Conservation (phyloP, 768 basidiomycete species). For the Phaeotremella skinneri region DNA sequence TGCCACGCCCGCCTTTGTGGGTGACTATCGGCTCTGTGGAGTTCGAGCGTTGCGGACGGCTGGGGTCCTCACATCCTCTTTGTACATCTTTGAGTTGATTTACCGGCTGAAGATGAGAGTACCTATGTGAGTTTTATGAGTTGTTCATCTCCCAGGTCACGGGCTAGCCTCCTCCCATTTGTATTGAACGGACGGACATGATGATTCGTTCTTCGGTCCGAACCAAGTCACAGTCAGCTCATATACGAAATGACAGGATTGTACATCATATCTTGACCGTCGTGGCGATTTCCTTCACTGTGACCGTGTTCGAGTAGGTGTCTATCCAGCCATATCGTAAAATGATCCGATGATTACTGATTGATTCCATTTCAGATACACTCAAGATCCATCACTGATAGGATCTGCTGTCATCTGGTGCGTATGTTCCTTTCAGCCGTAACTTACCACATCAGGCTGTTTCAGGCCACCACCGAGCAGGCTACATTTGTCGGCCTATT, state of each 20-base stretch:
- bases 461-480: conserved; percentile 43
- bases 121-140: conserved; percentile 28
- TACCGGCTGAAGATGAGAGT: conserved; percentile 35
- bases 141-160: no score
- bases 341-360: no score
- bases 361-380: conserved; percentile 20
- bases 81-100: conserved; percentile 37
- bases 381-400: conserved; percentile 6
- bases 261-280: conserved; percentile 37
- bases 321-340: no score
- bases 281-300: conserved; percentile 30
- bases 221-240: no score
- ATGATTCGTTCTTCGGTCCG: no score
- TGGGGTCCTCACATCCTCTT: conserved; percentile 19
- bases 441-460: conserved; percentile 18
- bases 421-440: not conserved
- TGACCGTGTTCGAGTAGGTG: conserved; percentile 30
- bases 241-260: conserved; percentile 19
- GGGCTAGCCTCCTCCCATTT: no score
- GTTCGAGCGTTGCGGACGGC: conserved; percentile 21
- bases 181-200: no score
- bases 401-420: conserved; percentile 32
- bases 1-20: conserved; percentile 21
- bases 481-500: conserved; percentile 31
- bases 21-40: conserved; percentile 20